Evolutionary conservation across 2,329 filamentous ascomycete genomes (phyloP), one percentile per base, ranked within the genome.

Genomic region (Pestalotiopsis sp.): DNA sequence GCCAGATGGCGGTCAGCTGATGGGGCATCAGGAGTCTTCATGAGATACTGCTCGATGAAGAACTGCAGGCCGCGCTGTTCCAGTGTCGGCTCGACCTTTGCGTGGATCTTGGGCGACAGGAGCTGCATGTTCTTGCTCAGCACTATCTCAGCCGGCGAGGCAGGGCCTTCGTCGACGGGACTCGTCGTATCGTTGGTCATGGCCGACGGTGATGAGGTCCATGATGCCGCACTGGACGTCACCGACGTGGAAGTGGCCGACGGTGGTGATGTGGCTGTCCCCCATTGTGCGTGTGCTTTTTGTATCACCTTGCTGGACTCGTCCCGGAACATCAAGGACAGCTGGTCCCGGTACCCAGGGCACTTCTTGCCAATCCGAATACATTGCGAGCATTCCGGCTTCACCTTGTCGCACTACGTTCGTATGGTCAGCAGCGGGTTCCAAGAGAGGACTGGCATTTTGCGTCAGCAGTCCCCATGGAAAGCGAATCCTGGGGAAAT

Each of bases 261-360:
- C 70, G 45, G 71, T 69, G 77, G 74, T 27, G 79, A 78, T 27
- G 69, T 72, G 72, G 74, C 72, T 68, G 72, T 80, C 68, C 81
- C 83, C 84, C 81, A 86, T 77, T 82, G 85, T 31, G 84, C 85
- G 67, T 87, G 85, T 23, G 86, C 86, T 75, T 88, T 90, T 70
- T 84, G 84, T 31, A 88, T 86, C 60, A 91, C 88, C 73, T 90
- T 87, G 72, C 82, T 86, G 73, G 87, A 91, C 78, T 91, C 88
- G 79, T 91, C 88, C 49, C 89, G 87, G 75, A 91, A 91, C 85
- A 91, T 87, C 68, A 91, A 81, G 39, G 88, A 88, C 41, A 91
- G 79, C 76, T 90, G 87, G 71, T 91, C 88, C 72, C 89, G 84
- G 73, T 91, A 91, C 6, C 89, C 89, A 23, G 88, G 87, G 72